These are phyloP conservation scores for Yamadazyma membranifaciens DNA, from an alignment of 1,139 yeast genomes.

Conservation along the genomic window DNA sequence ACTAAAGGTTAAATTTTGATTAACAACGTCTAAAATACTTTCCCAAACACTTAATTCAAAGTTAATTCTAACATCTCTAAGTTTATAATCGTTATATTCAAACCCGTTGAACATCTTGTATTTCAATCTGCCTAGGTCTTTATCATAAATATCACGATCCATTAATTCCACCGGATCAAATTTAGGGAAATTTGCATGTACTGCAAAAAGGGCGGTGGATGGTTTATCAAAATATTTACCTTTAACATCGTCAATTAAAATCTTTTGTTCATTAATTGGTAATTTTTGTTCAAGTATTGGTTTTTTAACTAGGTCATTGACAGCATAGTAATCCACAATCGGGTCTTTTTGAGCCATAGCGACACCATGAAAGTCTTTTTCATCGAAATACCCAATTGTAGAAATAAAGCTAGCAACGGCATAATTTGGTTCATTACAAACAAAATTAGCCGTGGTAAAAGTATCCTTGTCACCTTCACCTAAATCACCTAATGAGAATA, in stretches of 20 bases:
- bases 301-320: conserved; percentile 3
- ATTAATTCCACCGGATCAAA: conserved; percentile 29
- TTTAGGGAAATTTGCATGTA: conserved; percentile 37
- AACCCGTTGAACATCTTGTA: conserved; percentile 26
- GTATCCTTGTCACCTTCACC: conserved; percentile 73
- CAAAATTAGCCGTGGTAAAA: conserved; percentile 54
- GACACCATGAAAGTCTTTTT: conserved; percentile 29
- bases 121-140: conserved; percentile 20
- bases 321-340: conserved; percentile 31
- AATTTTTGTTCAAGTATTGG: conserved; percentile 13
- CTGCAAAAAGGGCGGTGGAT: conserved; percentile 22
- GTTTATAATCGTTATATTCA: conserved; percentile 12
- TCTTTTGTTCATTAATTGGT: conserved; percentile 19
- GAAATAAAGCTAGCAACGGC: conserved; percentile 43
- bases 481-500: conserved; percentile 54
- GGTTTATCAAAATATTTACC: conserved; percentile 16
- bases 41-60: conserved; percentile 34
- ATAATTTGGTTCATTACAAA: conserved; percentile 43
- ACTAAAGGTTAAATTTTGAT: not conserved
- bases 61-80: conserved; percentile 16
- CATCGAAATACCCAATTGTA: conserved; percentile 31
- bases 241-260: conserved; percentile 17
- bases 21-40: conserved; percentile 18
- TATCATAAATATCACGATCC: conserved; percentile 24
- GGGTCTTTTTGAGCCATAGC: conserved; percentile 43